These are phyloP conservation scores for Trichomonas gallinae DNA, from an alignment of 208 protist genomes.

Conservation along the genomic window DNA sequence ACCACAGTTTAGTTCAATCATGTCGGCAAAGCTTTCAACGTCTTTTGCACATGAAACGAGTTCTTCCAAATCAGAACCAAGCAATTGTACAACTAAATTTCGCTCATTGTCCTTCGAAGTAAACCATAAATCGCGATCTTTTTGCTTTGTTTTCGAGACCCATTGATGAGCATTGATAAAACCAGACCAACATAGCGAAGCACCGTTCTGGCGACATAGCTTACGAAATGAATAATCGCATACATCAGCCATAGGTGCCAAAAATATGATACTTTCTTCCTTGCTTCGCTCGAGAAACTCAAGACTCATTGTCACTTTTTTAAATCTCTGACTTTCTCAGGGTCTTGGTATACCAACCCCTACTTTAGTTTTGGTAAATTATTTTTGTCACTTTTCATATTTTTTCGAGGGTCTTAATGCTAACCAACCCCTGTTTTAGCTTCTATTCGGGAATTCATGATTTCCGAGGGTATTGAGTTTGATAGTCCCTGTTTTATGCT, in stretches of 20 bases:
- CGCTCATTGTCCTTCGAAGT: conserved; percentile 1
- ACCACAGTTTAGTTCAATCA: conserved; percentile 43
- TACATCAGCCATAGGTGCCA: conserved; percentile 39
- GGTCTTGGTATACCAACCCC: too few relatives aligned
- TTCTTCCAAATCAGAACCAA: conserved; percentile 26
- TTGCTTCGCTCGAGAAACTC: not conserved
- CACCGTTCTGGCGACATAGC: conserved; percentile 2
- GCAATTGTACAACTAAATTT: conserved; percentile 36
- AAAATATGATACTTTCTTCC: not conserved
- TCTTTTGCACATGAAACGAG: conserved; percentile 6
- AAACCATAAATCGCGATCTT: not conserved
- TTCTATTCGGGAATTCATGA: too few relatives aligned
- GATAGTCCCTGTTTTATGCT: too few relatives aligned
- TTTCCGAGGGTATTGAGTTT: too few relatives aligned
- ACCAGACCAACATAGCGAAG: not conserved
- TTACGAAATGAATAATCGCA: conserved; percentile 40
- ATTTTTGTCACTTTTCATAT: too few relatives aligned
- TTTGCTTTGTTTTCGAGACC: not conserved
- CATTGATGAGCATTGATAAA: not conserved
- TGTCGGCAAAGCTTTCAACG: conserved; percentile 21
- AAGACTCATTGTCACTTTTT: not conserved
- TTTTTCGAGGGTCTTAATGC: too few relatives aligned
- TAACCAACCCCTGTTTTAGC: too few relatives aligned
- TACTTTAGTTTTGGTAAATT: too few relatives aligned
- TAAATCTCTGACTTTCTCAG: too few relatives aligned